Conservation (phyloP, 169 alveolate species). For the Plasmodium blacklocki region DNA sequence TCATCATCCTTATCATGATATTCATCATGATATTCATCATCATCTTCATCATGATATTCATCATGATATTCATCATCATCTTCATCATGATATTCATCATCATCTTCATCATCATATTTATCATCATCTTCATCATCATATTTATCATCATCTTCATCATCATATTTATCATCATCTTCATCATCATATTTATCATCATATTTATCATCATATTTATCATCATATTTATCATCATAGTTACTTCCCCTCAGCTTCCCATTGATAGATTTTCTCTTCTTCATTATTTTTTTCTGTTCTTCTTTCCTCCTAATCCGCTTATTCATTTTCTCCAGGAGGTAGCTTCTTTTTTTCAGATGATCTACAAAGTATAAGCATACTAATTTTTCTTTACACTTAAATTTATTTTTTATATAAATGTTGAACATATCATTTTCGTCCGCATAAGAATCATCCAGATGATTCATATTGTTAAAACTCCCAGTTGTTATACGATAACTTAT, state of each 20-base stretch:
- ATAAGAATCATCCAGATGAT: background rate
- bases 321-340: background rate
- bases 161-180: too few species aligned
- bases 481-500: background rate
- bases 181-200: too few species aligned
- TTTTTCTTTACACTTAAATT: conserved; percentile 50
- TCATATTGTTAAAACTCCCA: background rate
- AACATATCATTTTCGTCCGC: background rate
- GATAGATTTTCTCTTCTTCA: background rate
- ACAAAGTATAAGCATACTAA: conserved; percentile 33
- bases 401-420: conserved; percentile 25
- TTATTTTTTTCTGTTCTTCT: conserved; percentile 12
- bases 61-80: too few species aligned
- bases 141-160: too few species aligned
- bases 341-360: conserved; percentile 15
- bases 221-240: background rate
- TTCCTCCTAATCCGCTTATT: background rate
- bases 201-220: background rate
- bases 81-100: too few species aligned
- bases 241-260: background rate
- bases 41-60: too few species aligned
- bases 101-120: too few species aligned
- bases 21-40: too few species aligned
- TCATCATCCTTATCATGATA: too few species aligned
- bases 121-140: too few species aligned